Evolutionary conservation across 2,329 filamentous ascomycete genomes (phyloP), one percentile per base, ranked within the genome.

Genomic region (Orbilia oligospora): DNA sequence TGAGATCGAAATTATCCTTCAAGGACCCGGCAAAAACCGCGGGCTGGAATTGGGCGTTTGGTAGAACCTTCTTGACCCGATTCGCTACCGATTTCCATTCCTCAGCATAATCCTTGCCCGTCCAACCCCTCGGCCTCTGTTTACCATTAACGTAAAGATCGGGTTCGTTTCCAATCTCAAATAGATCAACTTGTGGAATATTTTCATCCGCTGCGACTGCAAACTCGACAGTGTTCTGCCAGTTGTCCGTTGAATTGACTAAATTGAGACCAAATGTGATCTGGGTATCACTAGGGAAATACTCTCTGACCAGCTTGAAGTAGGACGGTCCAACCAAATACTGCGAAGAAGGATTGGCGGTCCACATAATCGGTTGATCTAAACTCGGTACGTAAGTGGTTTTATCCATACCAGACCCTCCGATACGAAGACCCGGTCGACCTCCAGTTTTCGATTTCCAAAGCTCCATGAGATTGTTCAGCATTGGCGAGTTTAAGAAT

Each of bases 341-440:
- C n/a, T 63, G 24, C 46, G 44, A 33, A 1, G 20, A 10, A 36
- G 75, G 51, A 22, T 49, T 55, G 6, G 24, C 30, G 20, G 30
- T 5, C 18, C 36, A 41, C 3, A 36, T 41, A 33, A 78, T n/a
- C 14, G 68, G 33, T 22, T 78, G 5, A 10, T n/a, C 24, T 22
- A 72, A 70, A n/a, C 16, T 33, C n/a, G 68, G 53, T 4, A 58
- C 22, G 16, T 33, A 78, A 0, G 36, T 64, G 24, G 53, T 72
- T 36, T 69, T 68, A 41, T 78, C 75, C 75, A 78, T 78, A 24
- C 36, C 68, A n/a, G 75, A 55, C 10, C 75, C 75, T 36, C 75
- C 75, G 22, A 78, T 16, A 4, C 75, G 61, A n/a, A 78, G 27
- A 46, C 58, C 36, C 8, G 75, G 67, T 30, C 68, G 75, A 12